Evolutionary conservation across 805 yeast species (phyloP).

Genomic region (Priceomyces castillae): DNA sequence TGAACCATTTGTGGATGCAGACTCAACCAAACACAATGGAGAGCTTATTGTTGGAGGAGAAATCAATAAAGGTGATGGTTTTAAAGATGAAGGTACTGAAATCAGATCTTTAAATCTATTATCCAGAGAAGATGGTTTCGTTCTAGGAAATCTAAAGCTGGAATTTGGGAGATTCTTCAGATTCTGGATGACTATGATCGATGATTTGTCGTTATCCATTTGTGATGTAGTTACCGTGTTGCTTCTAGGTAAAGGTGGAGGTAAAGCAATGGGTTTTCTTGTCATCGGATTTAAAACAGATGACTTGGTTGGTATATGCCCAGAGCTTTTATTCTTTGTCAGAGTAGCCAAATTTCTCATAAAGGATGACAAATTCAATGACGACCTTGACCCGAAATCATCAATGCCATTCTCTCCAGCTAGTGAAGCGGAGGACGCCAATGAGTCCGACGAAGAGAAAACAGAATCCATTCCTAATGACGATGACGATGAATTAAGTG

Average conservation of each 20-base stretch:
- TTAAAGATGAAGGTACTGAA: conserved; percentile 3
- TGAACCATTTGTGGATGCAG: conserved; percentile 27
- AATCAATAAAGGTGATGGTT: conserved; percentile 5
- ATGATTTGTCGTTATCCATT: background rate
- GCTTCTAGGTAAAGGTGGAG: conserved; percentile 12
- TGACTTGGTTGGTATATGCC: conserved; percentile 1
- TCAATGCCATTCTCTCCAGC: conserved; percentile 21
- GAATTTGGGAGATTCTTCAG: conserved; percentile 6
- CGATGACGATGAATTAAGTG: conserved; percentile 30
- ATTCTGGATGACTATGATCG: background rate
- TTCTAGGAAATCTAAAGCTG: conserved; percentile 13
- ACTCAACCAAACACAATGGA: conserved; percentile 33
- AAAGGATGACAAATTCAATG: conserved; percentile 4
- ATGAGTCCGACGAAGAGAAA: conserved; percentile 30
- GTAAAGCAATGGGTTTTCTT: conserved; percentile 14
- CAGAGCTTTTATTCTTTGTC: background rate
- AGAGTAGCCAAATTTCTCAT: background rate
- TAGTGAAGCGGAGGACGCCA: conserved; percentile 24
- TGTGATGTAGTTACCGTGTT: background rate
- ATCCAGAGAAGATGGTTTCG: background rate
- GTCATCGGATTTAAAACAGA: conserved; percentile 11
- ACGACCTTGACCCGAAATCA: conserved; percentile 18
- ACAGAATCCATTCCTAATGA: conserved; percentile 27
- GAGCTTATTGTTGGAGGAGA: conserved; percentile 35
- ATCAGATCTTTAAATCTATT: background rate